Conservation (phyloP, 495 filamentous ascomycete species). For the Hyaloscypha variabilis region DNA sequence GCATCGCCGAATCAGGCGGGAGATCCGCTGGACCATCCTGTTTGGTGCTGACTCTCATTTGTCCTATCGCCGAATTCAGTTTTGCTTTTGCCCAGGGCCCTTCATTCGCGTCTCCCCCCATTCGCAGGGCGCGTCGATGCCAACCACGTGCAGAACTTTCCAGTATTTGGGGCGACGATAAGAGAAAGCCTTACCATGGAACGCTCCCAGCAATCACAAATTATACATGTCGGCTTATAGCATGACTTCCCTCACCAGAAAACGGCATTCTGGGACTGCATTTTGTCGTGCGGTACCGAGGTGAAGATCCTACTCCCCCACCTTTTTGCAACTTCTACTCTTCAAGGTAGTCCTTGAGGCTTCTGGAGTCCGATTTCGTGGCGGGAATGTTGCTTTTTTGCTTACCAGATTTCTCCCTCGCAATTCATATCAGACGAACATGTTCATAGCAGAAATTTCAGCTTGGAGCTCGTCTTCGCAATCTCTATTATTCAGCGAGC, state of each 20-base stretch:
- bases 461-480: neutral
- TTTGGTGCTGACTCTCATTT: neutral
- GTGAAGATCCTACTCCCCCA: neutral
- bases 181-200: neutral
- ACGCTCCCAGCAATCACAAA: neutral
- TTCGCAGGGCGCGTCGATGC: neutral
- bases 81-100: neutral
- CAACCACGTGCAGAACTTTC: neutral
- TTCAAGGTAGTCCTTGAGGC: neutral
- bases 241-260: too few relatives aligned
- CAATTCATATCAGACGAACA: neutral
- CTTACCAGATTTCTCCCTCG: neutral
- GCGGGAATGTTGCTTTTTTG: neutral
- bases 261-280: neutral
- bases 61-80: neutral
- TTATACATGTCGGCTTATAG: neutral
- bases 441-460: neutral
- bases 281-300: neutral
- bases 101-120: neutral
- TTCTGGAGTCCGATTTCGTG: neutral
- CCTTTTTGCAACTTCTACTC: neutral
- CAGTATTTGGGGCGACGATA: neutral
- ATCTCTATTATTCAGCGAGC: neutral
- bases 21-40: neutral
- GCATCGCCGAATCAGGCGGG: conserved; percentile 5